Evolutionary conservation across 2,329 filamentous ascomycete species (phyloP).

Genomic region (Nothomitra cinnamomea): DNA sequence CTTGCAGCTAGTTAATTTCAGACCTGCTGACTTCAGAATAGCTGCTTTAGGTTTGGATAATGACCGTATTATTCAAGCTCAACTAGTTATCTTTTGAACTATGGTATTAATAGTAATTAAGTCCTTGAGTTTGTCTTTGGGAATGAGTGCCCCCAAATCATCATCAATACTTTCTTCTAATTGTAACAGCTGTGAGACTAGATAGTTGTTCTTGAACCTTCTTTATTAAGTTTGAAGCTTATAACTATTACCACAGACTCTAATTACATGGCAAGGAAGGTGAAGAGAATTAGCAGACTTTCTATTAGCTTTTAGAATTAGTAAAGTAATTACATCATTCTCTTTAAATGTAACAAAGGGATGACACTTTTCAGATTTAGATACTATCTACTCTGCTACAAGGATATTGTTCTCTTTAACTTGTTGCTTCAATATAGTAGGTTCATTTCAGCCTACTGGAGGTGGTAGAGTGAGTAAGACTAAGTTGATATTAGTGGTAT

Average conservation of each 20-base stretch:
- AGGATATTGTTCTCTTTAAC: no score
- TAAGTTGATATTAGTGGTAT: no score
- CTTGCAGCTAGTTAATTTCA: no score
- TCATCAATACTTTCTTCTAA: background rate
- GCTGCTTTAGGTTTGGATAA: no score
- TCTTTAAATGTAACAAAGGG: background rate
- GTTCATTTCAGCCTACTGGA: no score
- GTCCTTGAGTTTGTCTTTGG: background rate
- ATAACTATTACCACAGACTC: background rate
- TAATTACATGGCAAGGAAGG: background rate
- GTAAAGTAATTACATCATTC: background rate
- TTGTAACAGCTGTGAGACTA: background rate
- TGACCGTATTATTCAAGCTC: no score
- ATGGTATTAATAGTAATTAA: background rate
- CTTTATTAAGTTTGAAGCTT: background rate
- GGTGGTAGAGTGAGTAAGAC: no score
- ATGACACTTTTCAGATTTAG: background rate
- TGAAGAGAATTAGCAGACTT: background rate
- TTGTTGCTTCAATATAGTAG: no score
- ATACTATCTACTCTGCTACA: no score
- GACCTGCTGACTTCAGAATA: no score
- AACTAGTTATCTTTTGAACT: background rate
- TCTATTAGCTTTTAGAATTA: background rate
- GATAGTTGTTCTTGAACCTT: background rate
- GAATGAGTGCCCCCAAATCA: background rate